Base-by-base conservation (phyloP, 2,329 filamentous ascomycete genomes). In the Fusarium sp. region DNA sequence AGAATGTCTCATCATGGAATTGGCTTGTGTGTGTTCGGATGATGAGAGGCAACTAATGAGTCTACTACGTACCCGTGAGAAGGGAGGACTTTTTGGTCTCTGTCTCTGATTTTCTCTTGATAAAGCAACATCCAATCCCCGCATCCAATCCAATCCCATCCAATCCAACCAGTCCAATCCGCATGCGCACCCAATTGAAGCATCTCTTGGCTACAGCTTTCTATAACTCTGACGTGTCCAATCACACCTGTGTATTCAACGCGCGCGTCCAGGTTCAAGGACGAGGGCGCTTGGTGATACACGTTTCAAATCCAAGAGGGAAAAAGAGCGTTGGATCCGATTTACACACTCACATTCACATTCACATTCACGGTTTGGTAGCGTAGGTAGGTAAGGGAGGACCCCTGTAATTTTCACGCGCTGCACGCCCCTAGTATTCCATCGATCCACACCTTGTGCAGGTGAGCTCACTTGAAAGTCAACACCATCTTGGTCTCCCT, bases 241-340 rank as follows among this genome's bases (percentile, higher is more conserved):
- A 57, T 58, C 48, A 41, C 17, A 46, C 14, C 46, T 33, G 17
- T 32, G 13, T 30, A 30, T 41, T 43, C 51, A 61, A 54, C 66
- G 66, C 65, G 66, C 66, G 56, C 56, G 40, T 66, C 52, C 35
- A 62, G 43, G 33, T 30, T 37, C 56, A 48, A 68, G 50, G 44
- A 37, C 45, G 51, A 68, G 46, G 57, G 63, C 56, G 50, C 47
- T 53, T 58, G 47, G 45, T 39, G 55, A 50, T 56, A 62, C 51
- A 45, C 27, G 40, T 52, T 20, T 20, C 10, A 20, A 20, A 41
- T 51, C 19, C 11, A 52, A 14, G 13, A 25, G 8, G 25, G 25
- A 33, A 17, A 4, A n/a, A 37, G 10, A 37, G 35, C 17, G 33
- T 35, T 35, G 33, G 33, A n/a, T 17, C 25, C 25, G 25, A 25